phyloP scores from a whole-genome alignment of 1,139 yeast species.

The Pichia sp. region DNA sequence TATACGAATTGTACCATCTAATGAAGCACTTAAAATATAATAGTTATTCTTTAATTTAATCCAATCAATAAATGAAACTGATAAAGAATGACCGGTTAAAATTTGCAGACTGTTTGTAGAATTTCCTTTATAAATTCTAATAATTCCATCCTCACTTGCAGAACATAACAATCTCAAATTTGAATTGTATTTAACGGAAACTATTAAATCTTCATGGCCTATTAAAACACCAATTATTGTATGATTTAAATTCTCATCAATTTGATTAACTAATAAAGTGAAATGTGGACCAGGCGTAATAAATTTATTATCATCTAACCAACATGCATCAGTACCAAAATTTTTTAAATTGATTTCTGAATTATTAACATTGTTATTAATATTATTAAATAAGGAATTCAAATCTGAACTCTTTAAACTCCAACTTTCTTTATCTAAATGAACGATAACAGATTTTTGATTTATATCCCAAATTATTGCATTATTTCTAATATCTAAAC shows the following conservation, averaged over 20 bases:
- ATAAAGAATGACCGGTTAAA: slow-evolving; percentile 47
- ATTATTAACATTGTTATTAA: no score
- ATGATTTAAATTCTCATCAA: slow-evolving; percentile 35
- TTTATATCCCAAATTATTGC: slow-evolving; percentile 50
- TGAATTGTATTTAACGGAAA: slow-evolving; percentile 50
- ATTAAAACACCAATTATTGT: slow-evolving; percentile 53
- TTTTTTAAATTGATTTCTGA: slow-evolving; percentile 1
- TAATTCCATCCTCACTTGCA: slow-evolving; percentile 67
- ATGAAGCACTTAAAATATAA: slow-evolving; percentile 39
- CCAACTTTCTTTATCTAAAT: slow-evolving; percentile 29
- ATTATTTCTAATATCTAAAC: slow-evolving; percentile 36
- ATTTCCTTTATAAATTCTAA: slow-evolving; percentile 69
- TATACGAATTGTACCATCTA: slow-evolving; percentile 64
- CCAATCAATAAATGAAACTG: slow-evolving; percentile 54
- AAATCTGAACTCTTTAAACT: no score
- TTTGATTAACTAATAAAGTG: slow-evolving; percentile 52
- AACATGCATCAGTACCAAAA: slow-evolving; percentile 52
- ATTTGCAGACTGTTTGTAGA: slow-evolving; percentile 42
- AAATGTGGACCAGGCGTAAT: slow-evolving; percentile 60
- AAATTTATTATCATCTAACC: slow-evolving; percentile 68
- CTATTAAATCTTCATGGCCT: slow-evolving; percentile 64
- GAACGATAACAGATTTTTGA: slow-evolving; percentile 43
- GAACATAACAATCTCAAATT: slow-evolving; percentile 54
- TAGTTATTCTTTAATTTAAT: slow-evolving; percentile 28
- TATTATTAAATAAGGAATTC: no score